Evolutionary conservation across 164 flowering plant species (phyloP).

Genomic region (Kalanchoe fedtschenkoi): DNA sequence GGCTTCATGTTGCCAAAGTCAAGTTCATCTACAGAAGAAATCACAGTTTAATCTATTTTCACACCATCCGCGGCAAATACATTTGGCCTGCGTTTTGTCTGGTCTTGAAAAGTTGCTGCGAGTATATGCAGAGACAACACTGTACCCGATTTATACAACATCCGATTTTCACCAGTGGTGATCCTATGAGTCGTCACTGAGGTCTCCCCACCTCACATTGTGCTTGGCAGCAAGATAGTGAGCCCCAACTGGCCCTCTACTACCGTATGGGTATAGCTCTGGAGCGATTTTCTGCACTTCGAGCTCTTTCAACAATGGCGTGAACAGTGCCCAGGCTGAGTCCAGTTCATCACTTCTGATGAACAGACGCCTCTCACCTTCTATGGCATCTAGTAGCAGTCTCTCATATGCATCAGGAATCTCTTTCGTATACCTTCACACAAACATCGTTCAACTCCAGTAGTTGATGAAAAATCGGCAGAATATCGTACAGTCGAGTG

Average conservation of each 20-base stretch:
- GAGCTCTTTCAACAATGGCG: constrained; percentile 55
- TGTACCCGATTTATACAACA: neutral
- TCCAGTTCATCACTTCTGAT: constrained; percentile 68
- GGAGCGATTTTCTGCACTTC: constrained; percentile 45
- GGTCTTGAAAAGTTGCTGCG: neutral
- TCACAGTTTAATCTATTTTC: no score
- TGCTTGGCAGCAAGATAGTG: constrained; percentile 55
- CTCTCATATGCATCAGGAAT: constrained; percentile 59
- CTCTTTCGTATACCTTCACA: constrained; percentile 39
- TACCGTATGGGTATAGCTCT: constrained; percentile 49
- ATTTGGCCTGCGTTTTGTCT: no score
- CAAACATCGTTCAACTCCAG: neutral
- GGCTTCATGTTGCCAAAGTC: no score
- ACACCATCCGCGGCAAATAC: no score
- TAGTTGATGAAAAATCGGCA: neutral
- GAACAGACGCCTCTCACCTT: constrained; percentile 58
- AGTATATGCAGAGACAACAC: neutral
- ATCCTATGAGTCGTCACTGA: constrained; percentile 9
- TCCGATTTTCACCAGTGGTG: neutral
- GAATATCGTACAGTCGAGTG: neutral
- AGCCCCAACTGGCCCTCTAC: constrained; percentile 58
- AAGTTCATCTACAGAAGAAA: no score
- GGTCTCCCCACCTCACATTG: constrained; percentile 55
- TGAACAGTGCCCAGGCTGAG: constrained; percentile 64
- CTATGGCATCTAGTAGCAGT: constrained; percentile 53